Evolutionary conservation across 2,329 filamentous ascomycete species (phyloP), one percentile per base, ranked within the genome.

Genomic region (Nothomitra cinnamomea): DNA sequence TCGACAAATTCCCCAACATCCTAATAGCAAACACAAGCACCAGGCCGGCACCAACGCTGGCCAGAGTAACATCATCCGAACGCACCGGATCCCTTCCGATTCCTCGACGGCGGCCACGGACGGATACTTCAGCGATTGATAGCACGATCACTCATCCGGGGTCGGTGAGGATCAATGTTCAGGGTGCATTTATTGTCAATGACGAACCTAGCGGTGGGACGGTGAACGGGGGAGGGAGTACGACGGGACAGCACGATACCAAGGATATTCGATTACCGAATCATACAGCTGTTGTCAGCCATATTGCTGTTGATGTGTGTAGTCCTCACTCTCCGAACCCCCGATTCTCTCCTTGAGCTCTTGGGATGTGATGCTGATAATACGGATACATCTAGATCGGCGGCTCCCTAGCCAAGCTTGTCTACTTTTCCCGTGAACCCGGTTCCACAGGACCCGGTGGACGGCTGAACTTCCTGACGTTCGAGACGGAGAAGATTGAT

Each of bases 211-310:
- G 67, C 19, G 78, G 75, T 50, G 70, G 79, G 54, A 70, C 71
- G 41, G 65, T 72, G 19, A 66, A 65, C 54, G 67, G 68, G 52
- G 60, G 58, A 72, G 71, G 57, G 72, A 73, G 57, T 66, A 72
- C 60, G 67, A 74, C 75, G 22, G 75, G 79, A 54, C 73, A 79
- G 58, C 78, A 82, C 66, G 87, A 94, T 66, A 88, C 86, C 55
- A 88, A 87, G 64, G 92, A 95, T 65, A 98, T 98, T 61, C 78
- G 92, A n/a, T 72, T 98, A 56, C 92, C 92, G 25, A 92, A 96
- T 67, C 92, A 98, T 69, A 95, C 87, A 12, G 85, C 85, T 10
- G 82, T 95, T 7, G 90, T 98, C 60, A 95, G 88, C 72, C 92
- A 98, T 72, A 87, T 98, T 61, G 92, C 92, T 53, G 83, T 95